phyloP scores from a whole-genome alignment of 1,284 basidiomycete genomes.

The Fistulina hepatica region DNA sequence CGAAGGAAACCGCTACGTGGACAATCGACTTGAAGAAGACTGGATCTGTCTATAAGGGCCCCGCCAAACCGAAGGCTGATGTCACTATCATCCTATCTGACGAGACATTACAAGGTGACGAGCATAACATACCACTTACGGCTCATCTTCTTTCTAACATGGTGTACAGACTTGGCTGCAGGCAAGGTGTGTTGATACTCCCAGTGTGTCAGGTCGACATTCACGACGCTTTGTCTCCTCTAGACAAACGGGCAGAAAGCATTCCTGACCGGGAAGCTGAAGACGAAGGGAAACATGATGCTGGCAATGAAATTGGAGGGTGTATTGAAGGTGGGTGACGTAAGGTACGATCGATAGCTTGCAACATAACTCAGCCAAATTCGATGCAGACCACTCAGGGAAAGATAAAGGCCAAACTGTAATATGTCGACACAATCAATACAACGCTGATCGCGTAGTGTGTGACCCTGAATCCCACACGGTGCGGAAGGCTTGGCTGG shows the following conservation, averaged over 20 bases:
- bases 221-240: slow-evolving; percentile 1
- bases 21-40: slow-evolving; percentile 96
- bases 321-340: slow-evolving; percentile 69
- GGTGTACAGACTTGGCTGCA: slow-evolving; percentile 53
- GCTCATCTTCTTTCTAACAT: too few species aligned
- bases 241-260: slow-evolving; percentile 84
- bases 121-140: too few species aligned
- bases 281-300: slow-evolving; percentile 82
- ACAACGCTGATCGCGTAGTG: too few species aligned
- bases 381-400: too few species aligned
- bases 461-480: too few species aligned
- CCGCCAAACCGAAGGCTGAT: slow-evolving; percentile 62
- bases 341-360: too few species aligned
- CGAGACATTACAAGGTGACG: slow-evolving; percentile 51
- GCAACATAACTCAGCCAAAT: too few species aligned
- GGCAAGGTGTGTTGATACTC: slow-evolving; percentile 45
- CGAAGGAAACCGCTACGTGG: slow-evolving; percentile 73
- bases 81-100: slow-evolving; percentile 72
- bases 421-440: too few species aligned
- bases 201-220: not conserved
- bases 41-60: slow-evolving; percentile 72
- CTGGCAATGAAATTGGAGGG: slow-evolving; percentile 79
- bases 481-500: too few species aligned
- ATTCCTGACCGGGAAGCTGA: slow-evolving; percentile 87
- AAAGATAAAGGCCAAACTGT: too few species aligned